Base-by-base conservation (phyloP, 164 flowering plant species). In the Vitis labrusca region DNA sequence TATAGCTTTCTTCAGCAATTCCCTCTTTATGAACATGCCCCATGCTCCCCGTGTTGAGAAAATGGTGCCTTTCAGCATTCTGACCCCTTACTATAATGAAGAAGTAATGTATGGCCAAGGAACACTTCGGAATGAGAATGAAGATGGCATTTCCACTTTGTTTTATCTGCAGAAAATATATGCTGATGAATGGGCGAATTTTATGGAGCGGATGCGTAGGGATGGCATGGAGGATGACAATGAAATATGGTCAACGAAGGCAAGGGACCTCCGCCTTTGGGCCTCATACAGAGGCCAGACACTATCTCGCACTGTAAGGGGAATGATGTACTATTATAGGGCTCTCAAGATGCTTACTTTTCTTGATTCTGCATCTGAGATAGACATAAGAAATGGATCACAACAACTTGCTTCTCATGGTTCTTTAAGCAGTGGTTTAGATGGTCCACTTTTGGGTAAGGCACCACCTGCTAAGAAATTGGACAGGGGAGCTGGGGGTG, bases 231-330 rank as follows among this genome's bases (percentile, higher is more conserved):
- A 72, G 63, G 69, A 85, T 66, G 97, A 88, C 2, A 66, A 77
- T 15, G 98, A 95, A 7, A 77, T 93, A 2, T 92, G 92, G 96
- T 73, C 68, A 1, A 65, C 52, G 1, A 89, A 83, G 80, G 37
- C 83, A 50, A 82, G 86, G 78, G 97, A 93, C 51, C 86, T 93
- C 44, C 91, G 97, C 27, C 88, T 86, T 48, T 93, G 99, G 99
- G 99, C 95, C 17, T 93, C 99, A 2, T 82, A 91, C 73, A 84
- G 99, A 68, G 99, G 99, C 50, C 99, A 95, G 80, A 95, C 99
- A 1, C 86, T 95, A 10, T 82, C 97, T 32, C 91, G 99, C 32
- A 93, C 99, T 12, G 97, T 95, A 8, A 83, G 99, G 68, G 99
- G 99, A 62, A 95, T 95, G 98, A 95, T 95, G 98, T 95, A 95